These are phyloP conservation scores for Ilyonectria sp. DNA, from an alignment of 2,329 filamentous ascomycete species.

Conservation along the genomic window DNA sequence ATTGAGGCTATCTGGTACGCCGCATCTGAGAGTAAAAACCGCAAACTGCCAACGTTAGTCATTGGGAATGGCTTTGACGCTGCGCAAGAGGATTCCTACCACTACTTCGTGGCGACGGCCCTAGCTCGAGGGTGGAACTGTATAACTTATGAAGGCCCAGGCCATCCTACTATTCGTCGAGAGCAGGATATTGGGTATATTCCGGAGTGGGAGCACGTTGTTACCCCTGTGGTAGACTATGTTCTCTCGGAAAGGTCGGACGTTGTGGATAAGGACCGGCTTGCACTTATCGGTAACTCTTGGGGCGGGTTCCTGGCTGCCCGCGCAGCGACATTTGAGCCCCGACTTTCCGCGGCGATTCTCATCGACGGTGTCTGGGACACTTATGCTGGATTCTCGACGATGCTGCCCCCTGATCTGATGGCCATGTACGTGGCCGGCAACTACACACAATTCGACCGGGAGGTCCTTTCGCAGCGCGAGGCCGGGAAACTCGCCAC, in stretches of 20 bases:
- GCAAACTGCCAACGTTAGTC: constrained; percentile 56
- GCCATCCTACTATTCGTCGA: constrained; percentile 59
- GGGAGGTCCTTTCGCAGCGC: neutral
- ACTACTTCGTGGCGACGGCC: constrained; percentile 52
- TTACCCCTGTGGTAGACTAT: constrained; percentile 59
- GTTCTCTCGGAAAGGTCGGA: constrained; percentile 37
- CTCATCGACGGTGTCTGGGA: constrained; percentile 56
- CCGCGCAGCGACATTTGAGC: constrained; percentile 61
- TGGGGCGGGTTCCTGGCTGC: constrained; percentile 59
- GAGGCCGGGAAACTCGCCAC: constrained; percentile 6
- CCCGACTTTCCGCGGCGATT: constrained; percentile 56
- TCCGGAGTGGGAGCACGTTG: constrained; percentile 59
- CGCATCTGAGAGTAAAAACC: constrained; percentile 31
- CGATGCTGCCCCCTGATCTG: constrained; percentile 49
- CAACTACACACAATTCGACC: constrained; percentile 24
- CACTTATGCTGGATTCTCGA: constrained; percentile 46
- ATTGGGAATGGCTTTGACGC: constrained; percentile 61
- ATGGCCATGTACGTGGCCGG: constrained; percentile 18
- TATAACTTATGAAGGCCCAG: constrained; percentile 63
- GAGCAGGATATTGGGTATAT: constrained; percentile 60
- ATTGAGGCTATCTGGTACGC: constrained; percentile 56
- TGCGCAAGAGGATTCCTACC: constrained; percentile 60
- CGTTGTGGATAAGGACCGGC: constrained; percentile 50
- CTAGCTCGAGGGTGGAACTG: constrained; percentile 60
- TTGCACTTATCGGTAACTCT: constrained; percentile 59